A percentile compares a stretch with the other conserved stretches of the same genome.
phyloP scores from a whole-genome alignment of 768 basidiomycete species.

The Neoboletus subvelutipes region DNA sequence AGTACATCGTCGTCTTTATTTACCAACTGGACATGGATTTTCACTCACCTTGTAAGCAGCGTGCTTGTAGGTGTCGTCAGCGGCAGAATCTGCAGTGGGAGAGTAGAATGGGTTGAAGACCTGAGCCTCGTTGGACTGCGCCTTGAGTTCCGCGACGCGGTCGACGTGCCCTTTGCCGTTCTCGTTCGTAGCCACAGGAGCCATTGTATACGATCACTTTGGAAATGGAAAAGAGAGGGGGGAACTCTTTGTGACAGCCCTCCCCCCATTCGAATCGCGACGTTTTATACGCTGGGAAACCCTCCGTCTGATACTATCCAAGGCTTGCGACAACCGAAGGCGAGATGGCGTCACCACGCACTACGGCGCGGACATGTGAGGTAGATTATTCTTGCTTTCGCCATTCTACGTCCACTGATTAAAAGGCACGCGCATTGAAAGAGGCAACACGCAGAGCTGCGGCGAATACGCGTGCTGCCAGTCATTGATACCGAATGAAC shows the following conservation, averaged over 20 bases:
- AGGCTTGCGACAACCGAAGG: constrained; percentile 9
- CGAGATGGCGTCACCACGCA: constrained; percentile 21
- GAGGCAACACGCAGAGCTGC: not conserved
- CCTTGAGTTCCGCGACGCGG: constrained; percentile 27
- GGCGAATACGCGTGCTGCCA: not conserved
- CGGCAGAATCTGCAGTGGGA: constrained; percentile 51
- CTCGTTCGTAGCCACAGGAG: constrained; percentile 49
- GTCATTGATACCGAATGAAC: not conserved
- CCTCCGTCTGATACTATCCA: not conserved
- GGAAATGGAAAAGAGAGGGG: not conserved
- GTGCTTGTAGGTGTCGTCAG: constrained; percentile 51
- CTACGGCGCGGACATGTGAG: constrained; percentile 13
- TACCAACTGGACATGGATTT: not conserved
- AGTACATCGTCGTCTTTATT: not conserved
- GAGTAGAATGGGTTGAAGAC: constrained; percentile 69
- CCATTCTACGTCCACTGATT: constrained; percentile 7
- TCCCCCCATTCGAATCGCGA: not conserved
- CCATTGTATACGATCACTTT: constrained; percentile 36
- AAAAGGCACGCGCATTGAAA: not conserved
- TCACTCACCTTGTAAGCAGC: constrained; percentile 56
- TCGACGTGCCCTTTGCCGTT: constrained; percentile 22
- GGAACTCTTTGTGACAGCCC: too few relatives aligned
- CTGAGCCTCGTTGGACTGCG: constrained; percentile 16
- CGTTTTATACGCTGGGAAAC: constrained; percentile 16
- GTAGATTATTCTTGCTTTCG: constrained; percentile 9